Evolutionary conservation across 164 flowering plant species (phyloP).

Genomic region (Stephania japonica): DNA sequence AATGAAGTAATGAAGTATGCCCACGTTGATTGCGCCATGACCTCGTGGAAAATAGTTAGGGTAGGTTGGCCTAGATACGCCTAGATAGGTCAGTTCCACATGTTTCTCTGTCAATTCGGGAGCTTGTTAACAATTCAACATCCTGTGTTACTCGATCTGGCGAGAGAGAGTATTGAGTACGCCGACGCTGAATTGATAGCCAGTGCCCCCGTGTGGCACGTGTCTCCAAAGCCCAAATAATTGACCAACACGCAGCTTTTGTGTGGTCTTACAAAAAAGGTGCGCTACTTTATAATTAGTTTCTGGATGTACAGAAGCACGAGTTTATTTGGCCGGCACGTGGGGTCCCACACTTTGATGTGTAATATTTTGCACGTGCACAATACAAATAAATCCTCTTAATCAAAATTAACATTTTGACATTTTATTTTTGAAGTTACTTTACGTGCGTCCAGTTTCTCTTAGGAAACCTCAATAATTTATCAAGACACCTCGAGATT

Average conservation of each 20-base stretch:
- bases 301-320: not conserved
- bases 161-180: not conserved
- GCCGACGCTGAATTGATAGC: not conserved
- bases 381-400: not conserved
- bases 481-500: too few species aligned
- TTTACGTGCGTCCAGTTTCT: too few species aligned
- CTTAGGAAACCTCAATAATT: too few species aligned
- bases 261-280: not conserved
- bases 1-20: too few species aligned
- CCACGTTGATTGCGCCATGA: too few species aligned
- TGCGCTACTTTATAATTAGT: not conserved
- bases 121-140: not conserved
- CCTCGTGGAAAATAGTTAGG: too few species aligned
- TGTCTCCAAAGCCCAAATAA: not conserved
- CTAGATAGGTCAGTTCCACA: not conserved
- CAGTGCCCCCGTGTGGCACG: not conserved
- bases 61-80: too few species aligned
- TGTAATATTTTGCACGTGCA: not conserved
- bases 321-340: not conserved
- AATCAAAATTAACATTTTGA: too few species aligned
- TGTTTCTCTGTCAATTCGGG: not conserved
- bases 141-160: not conserved
- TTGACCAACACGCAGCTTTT: too few species aligned
- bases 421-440: too few species aligned
- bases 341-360: not conserved